Evolutionary conservation across 2,329 filamentous ascomycete species (phyloP).

Genomic region (Shiraia sp.): DNA sequence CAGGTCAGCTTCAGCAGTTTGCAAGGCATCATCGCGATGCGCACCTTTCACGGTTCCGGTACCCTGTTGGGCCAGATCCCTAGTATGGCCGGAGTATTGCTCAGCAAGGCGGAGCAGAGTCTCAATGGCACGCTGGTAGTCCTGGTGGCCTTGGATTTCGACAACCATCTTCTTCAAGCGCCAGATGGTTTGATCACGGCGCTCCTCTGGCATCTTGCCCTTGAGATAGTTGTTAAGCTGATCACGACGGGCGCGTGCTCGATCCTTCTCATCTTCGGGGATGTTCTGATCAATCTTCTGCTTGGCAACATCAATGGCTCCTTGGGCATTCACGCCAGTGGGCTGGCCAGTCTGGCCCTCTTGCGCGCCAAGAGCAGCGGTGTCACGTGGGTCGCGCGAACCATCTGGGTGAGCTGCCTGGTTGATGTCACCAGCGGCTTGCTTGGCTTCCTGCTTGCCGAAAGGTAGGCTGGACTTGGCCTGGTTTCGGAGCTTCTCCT

Average conservation of each 20-base stretch:
- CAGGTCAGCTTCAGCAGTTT: conserved; percentile 76
- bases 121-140: conserved; percentile 90
- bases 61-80: conserved; percentile 65
- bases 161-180: conserved; percentile 97
- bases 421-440: conserved; percentile 62
- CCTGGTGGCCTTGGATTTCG: conserved; percentile 92
- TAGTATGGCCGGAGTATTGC: conserved; percentile 78
- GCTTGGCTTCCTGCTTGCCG: conserved; percentile 59
- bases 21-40: conserved; percentile 65
- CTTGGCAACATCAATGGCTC: conserved; percentile 57
- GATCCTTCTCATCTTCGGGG: conserved; percentile 61
- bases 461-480: conserved; percentile 62
- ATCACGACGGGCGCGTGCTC: conserved; percentile 48
- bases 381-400: conserved; percentile 58
- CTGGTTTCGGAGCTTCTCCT: conserved; percentile 70
- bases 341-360: conserved; percentile 53
- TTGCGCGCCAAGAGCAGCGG: conserved; percentile 56
- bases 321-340: conserved; percentile 57
- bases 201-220: conserved; percentile 88
- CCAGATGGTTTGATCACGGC: conserved; percentile 88
- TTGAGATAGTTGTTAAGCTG: conserved; percentile 74
- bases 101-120: conserved; percentile 84
- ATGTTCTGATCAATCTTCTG: conserved; percentile 65
- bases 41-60: conserved; percentile 73
- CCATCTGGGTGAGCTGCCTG: conserved; percentile 61